Base-by-base conservation (phyloP, 163 green algal genomes). In the Smithsoniella earleae region DNA sequence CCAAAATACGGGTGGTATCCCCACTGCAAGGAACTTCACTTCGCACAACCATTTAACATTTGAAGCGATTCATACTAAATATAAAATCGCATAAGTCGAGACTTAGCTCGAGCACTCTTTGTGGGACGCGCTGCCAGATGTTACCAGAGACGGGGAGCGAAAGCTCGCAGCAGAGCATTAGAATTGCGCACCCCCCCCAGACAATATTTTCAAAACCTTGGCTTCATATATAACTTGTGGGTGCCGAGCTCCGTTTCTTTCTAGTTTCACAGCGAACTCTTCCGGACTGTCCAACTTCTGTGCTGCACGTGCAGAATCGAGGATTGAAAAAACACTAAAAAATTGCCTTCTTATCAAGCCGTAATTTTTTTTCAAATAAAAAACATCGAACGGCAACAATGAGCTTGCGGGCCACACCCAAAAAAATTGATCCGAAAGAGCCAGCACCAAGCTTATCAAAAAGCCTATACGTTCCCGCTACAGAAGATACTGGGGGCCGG, bases 1-100 rank as follows among this genome's bases (percentile, higher is more conserved):
- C 95, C 95, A 99, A 36, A 92, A 81, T 63, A 99, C 88, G 79
- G 96, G 98, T 28, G 95, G 95, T 43, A 99, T 96, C 46, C 95
- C 95, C 40, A 90, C 92, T 96, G 87, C 80, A 80, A n/a, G n/a
- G n/a, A n/a, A n/a, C n/a, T n/a, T n/a, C n/a, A n/a, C n/a, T n/a
- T n/a, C n/a, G n/a, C n/a, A n/a, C n/a, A n/a, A n/a, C n/a, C n/a
- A n/a, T n/a, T n/a, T 18, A 10, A 49, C 40, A 49, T 13, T 22
- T 13, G 40, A 49, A 10, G 13, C 40, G 13, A 13, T 13, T 49
- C 40, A 49, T 13, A 49, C 40, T 10, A 49, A 49, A 22, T 10
- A 13, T 49, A 13, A 10, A 22, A 72, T 43, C 2, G 13, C n/a
- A 10, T 20, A 10, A 34, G 22, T 13, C 22, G 52, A 66, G 52